Evolutionary conservation across 345 rosid species (phyloP).

Genomic region (Eucalyptus melliodora): DNA sequence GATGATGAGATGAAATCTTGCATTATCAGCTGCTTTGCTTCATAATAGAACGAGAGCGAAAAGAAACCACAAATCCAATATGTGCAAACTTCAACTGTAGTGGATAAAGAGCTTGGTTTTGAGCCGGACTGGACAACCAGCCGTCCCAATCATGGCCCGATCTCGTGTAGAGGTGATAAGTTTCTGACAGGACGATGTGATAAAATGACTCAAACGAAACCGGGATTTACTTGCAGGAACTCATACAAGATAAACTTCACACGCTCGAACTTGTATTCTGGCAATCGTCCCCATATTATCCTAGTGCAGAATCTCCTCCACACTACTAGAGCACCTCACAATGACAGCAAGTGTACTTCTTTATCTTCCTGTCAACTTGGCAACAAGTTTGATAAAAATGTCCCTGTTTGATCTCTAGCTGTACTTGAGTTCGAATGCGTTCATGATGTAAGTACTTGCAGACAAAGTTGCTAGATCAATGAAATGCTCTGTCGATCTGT

Average conservation of each 20-base stretch:
- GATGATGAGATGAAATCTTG: neutral
- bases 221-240: neutral
- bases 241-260: neutral
- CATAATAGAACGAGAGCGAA: neutral
- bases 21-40: neutral
- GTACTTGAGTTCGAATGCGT: slow-evolving; percentile 34
- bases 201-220: neutral
- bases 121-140: neutral
- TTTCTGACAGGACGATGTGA: neutral
- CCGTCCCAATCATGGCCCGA: neutral
- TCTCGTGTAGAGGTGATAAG: neutral
- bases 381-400: neutral
- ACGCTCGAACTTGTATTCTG: accelerated
- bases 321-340: neutral
- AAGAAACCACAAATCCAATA: neutral
- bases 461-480: neutral
- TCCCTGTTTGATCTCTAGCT: neutral
- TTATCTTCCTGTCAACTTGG: neutral
- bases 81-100: neutral
- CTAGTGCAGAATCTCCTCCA: neutral
- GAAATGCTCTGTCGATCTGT: neutral
- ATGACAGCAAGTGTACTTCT: neutral
- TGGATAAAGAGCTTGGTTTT: neutral
- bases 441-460: slow-evolving; percentile 42
- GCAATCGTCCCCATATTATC: neutral